Evolutionary conservation across 352 stramenopile species (phyloP).

Genomic region (Phytophthora pistaciae): DNA sequence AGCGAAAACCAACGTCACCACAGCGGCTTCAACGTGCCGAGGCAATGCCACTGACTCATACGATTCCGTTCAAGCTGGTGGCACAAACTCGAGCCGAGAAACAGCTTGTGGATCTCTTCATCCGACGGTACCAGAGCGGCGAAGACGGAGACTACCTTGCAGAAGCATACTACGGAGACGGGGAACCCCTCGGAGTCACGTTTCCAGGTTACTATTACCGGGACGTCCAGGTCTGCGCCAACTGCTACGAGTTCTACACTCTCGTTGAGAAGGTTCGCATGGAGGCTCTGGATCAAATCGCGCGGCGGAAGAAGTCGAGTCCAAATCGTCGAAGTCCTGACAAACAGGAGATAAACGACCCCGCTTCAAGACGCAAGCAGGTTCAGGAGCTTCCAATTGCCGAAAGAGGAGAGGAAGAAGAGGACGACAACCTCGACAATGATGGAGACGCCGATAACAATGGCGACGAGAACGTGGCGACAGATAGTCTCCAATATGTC

Average conservation of each 20-base stretch:
- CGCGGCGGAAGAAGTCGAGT: conserved; percentile 24
- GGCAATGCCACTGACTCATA: conserved; percentile 33
- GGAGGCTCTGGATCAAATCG: conserved; percentile 63
- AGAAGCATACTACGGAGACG: conserved; percentile 79
- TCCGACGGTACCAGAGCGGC: conserved; percentile 77
- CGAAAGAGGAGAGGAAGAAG: conserved; percentile 33
- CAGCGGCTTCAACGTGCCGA: conserved; percentile 44
- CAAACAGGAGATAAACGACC: conserved; percentile 7
- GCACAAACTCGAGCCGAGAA: conserved; percentile 84
- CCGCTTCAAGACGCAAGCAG: background rate
- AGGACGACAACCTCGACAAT: conserved; percentile 10
- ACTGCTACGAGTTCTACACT: conserved; percentile 86
- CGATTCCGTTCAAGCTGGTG: conserved; percentile 85
- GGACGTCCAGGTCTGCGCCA: conserved; percentile 76
- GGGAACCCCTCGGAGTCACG: conserved; percentile 72
- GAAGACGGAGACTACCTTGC: conserved; percentile 84
- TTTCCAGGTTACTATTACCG: conserved; percentile 90
- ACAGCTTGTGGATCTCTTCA: conserved; percentile 79
- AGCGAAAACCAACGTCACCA: conserved; percentile 44
- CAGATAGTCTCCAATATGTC: conserved; percentile 28
- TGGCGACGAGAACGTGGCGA: background rate
- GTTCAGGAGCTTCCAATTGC: conserved; percentile 25
- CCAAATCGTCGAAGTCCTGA: conserved; percentile 18
- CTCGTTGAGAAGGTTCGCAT: conserved; percentile 81
- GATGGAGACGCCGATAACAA: background rate